Percentiles rank a stretch among this genome's conserved stretches.
phyloP scores from a whole-genome alignment of 495 filamentous ascomycete species.

The Lichina pygmaea region DNA sequence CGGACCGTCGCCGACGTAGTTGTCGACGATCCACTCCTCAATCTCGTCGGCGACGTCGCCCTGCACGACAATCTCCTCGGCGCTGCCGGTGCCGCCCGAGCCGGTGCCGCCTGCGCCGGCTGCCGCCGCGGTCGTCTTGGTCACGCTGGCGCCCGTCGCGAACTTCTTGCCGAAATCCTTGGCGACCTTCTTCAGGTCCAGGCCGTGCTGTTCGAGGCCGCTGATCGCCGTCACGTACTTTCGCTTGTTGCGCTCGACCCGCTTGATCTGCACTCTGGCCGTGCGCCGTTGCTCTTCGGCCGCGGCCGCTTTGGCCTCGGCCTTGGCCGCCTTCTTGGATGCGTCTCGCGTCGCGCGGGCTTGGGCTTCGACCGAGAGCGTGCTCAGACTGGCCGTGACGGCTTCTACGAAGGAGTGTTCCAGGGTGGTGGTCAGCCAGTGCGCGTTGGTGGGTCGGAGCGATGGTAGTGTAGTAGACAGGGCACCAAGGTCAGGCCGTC shows the following conservation, averaged over 20 bases:
- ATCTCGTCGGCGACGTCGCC: slow-evolving; percentile 92
- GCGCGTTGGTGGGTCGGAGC: neutral
- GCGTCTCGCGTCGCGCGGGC: slow-evolving; percentile 86
- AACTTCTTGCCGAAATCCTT: slow-evolving; percentile 84
- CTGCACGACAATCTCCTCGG: slow-evolving; percentile 95
- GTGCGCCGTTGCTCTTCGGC: slow-evolving; percentile 49
- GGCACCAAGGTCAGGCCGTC: neutral
- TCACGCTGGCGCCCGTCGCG: slow-evolving; percentile 80
- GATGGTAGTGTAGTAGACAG: neutral
- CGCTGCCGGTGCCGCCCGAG: slow-evolving; percentile 9
- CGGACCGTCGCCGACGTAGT: slow-evolving; percentile 18
- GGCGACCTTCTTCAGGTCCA: slow-evolving; percentile 80
- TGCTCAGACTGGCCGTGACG: slow-evolving; percentile 51
- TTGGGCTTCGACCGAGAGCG: slow-evolving; percentile 65
- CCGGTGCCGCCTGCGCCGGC: neutral
- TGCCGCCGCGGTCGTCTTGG: slow-evolving; percentile 25
- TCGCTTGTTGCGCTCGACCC: slow-evolving; percentile 90
- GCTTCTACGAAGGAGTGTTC: slow-evolving; percentile 28
- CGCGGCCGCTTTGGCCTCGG: slow-evolving; percentile 54
- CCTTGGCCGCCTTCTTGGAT: slow-evolving; percentile 82
- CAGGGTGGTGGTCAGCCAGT: no score
- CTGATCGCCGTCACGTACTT: slow-evolving; percentile 84
- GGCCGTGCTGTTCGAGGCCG: slow-evolving; percentile 66
- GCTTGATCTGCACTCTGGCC: slow-evolving; percentile 73
- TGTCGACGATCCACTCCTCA: slow-evolving; percentile 65